Conservation (phyloP, 768 basidiomycete species). For the Multifurca ochricompacta region DNA sequence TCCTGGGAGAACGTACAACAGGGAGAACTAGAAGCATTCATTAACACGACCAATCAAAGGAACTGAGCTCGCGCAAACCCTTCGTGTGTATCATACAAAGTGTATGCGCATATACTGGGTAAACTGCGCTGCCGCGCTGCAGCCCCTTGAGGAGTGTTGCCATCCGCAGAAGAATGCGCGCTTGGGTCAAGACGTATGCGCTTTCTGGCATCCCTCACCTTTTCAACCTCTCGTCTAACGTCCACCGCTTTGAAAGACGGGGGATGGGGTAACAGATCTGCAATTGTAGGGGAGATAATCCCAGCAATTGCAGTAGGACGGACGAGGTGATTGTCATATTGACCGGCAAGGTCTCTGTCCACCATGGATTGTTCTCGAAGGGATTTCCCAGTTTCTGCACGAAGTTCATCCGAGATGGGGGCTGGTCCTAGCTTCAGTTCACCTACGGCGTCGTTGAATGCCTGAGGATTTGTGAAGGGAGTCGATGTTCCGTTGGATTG, state of each 20-base stretch:
- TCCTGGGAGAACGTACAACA: conserved; percentile 87
- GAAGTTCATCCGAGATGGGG: conserved; percentile 72
- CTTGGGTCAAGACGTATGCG: conserved; percentile 86
- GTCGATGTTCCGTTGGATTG: conserved; percentile 45
- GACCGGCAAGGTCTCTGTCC: conserved; percentile 58
- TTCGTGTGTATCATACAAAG: conserved; percentile 90
- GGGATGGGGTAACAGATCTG: conserved; percentile 77
- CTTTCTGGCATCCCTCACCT: conserved; percentile 83
- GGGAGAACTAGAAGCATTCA: conserved; percentile 49
- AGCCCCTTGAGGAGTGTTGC: conserved; percentile 49
- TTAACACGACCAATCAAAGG: neutral
- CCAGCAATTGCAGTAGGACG: conserved; percentile 47
- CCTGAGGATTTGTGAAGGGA: conserved; percentile 49
- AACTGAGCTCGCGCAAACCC: conserved; percentile 48
- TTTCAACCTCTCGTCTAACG: conserved; percentile 84
- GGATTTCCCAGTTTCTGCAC: conserved; percentile 70
- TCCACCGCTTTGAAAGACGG: conserved; percentile 78
- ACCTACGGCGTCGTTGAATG: conserved; percentile 71
- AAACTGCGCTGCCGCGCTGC: conserved; percentile 56
- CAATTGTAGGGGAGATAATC: conserved; percentile 52
- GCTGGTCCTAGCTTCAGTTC: conserved; percentile 80
- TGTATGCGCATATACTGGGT: conserved; percentile 93
- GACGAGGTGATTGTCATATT: conserved; percentile 53
- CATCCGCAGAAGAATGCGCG: conserved; percentile 47
- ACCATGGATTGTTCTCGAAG: conserved; percentile 76